phyloP scores from a whole-genome alignment of 78 protist species.

The Bodo saltans region DNA sequence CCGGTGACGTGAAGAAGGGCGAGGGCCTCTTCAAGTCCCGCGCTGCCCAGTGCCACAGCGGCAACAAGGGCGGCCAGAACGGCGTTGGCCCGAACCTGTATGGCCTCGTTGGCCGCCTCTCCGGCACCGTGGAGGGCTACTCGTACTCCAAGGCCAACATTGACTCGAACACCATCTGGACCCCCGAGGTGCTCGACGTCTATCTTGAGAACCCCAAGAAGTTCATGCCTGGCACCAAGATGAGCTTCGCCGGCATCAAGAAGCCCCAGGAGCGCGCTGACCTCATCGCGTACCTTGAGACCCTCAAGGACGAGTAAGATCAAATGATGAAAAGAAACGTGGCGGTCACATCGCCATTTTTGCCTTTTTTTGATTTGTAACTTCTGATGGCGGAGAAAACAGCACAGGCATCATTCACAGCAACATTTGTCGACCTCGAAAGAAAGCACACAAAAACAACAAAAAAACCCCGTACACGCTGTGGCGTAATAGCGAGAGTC shows the following conservation, averaged over 20 bases:
- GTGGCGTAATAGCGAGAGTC: too few species aligned
- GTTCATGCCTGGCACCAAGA: slow-evolving; percentile 86
- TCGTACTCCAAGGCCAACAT: slow-evolving; percentile 78
- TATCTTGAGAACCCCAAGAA: slow-evolving; percentile 83
- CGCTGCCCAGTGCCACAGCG: too few species aligned
- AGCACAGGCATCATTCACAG: too few species aligned
- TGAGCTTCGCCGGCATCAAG: slow-evolving; percentile 84
- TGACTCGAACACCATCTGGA: slow-evolving; percentile 73
- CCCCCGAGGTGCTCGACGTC: slow-evolving; percentile 65
- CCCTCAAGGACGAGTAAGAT: slow-evolving; percentile 55
- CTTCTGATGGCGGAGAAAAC: too few species aligned
- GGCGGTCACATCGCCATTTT: too few species aligned
- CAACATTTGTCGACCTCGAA: too few species aligned
- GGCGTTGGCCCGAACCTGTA: slow-evolving; percentile 18
- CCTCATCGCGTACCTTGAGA: slow-evolving; percentile 55
- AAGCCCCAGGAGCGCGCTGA: slow-evolving; percentile 56
- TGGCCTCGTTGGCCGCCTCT: neutral
- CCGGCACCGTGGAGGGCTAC: slow-evolving; percentile 50
- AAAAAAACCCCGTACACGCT: too few species aligned
- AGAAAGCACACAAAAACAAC: too few species aligned
- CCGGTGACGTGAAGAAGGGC: too few species aligned
- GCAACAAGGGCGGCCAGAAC: slow-evolving; percentile 6
- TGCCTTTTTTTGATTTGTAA: too few species aligned
- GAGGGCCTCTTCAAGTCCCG: too few species aligned
- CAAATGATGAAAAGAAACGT: too few species aligned